Evolutionary conservation across 75 land plant species (phyloP).

Genomic region (Sequoia sempervirens): DNA sequence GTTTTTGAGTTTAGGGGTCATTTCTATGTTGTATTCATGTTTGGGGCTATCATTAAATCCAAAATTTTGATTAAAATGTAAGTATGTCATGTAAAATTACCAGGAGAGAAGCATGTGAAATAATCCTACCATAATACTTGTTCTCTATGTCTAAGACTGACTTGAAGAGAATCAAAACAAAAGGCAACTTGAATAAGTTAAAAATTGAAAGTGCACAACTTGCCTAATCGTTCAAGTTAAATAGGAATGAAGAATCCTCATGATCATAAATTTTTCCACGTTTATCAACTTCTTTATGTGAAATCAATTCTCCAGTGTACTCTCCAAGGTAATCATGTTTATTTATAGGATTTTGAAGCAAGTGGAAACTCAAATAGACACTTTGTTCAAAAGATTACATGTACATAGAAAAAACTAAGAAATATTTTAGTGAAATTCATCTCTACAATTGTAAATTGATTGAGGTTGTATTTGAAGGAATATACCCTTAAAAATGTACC

Average conservation of each 20-base stretch:
- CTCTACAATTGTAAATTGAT: not conserved
- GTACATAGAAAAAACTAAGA: not conserved
- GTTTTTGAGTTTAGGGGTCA: no score
- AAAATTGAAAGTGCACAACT: constrained; percentile 6
- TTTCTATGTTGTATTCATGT: not conserved
- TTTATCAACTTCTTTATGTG: constrained; percentile 94
- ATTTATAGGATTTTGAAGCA: constrained; percentile 77
- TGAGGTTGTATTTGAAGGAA: not conserved
- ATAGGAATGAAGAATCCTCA: constrained; percentile 93
- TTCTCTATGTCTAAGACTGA: not conserved
- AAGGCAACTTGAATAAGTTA: not conserved
- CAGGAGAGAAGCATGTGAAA: not conserved
- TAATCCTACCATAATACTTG: not conserved
- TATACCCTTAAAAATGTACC: constrained; percentile 90
- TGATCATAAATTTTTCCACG: constrained; percentile 97
- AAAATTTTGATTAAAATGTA: not conserved
- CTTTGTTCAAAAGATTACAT: not conserved
- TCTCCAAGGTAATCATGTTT: constrained; percentile 98
- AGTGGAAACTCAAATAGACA: not conserved
- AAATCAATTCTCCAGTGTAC: constrained; percentile 95
- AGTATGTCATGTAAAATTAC: not conserved
- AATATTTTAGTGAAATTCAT: not conserved
- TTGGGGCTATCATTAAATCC: not conserved
- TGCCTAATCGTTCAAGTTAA: constrained; percentile 96
- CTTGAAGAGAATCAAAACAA: constrained; percentile 9